A percentile compares a stretch with the other conserved stretches of the same genome.
Conservation (phyloP, 371 early-diverging fungal species). For the Apophysomyces variabilis region DNA sequence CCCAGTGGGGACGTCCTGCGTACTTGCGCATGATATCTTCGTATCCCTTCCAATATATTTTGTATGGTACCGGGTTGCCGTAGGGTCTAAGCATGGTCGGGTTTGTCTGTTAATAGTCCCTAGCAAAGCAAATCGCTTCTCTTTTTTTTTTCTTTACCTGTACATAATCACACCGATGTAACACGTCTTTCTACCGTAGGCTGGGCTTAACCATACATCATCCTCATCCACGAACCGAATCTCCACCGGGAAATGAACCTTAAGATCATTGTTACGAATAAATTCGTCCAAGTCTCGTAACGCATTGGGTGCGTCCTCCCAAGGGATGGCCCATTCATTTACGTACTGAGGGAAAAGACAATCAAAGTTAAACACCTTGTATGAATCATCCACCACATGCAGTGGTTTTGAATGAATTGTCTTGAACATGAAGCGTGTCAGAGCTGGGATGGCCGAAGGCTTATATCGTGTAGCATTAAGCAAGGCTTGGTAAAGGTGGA, state of each 20-base stretch:
- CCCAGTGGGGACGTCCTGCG: slow-evolving; percentile 88
- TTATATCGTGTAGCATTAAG: slow-evolving; percentile 64
- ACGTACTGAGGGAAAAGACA: slow-evolving; percentile 86
- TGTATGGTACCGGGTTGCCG: slow-evolving; percentile 71
- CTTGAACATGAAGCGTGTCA: slow-evolving; percentile 60
- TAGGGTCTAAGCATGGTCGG: slow-evolving; percentile 60
- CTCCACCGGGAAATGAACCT: slow-evolving; percentile 83
- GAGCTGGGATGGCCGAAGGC: slow-evolving; percentile 65
- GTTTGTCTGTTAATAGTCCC: neutral
- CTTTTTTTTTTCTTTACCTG: slow-evolving; percentile 37
- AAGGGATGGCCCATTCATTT: slow-evolving; percentile 86
- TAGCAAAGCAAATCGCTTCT: neutral
- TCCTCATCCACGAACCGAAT: slow-evolving; percentile 79
- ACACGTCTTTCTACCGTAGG: slow-evolving; percentile 71
- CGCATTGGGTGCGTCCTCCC: slow-evolving; percentile 67
- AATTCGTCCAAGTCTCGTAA: slow-evolving; percentile 64
- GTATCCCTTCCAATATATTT: slow-evolving; percentile 76
- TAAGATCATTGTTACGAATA: slow-evolving; percentile 56
- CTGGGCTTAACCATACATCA: slow-evolving; percentile 82
- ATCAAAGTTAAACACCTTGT: slow-evolving; percentile 83
- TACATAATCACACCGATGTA: slow-evolving; percentile 90
- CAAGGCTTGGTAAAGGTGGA: slow-evolving; percentile 70
- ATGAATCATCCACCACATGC: slow-evolving; percentile 66
- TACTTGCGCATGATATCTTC: slow-evolving; percentile 79
- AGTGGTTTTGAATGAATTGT: slow-evolving; percentile 48